Conservation (phyloP, 768 basidiomycete genomes). For the Boletus rubescentipes region DNA sequence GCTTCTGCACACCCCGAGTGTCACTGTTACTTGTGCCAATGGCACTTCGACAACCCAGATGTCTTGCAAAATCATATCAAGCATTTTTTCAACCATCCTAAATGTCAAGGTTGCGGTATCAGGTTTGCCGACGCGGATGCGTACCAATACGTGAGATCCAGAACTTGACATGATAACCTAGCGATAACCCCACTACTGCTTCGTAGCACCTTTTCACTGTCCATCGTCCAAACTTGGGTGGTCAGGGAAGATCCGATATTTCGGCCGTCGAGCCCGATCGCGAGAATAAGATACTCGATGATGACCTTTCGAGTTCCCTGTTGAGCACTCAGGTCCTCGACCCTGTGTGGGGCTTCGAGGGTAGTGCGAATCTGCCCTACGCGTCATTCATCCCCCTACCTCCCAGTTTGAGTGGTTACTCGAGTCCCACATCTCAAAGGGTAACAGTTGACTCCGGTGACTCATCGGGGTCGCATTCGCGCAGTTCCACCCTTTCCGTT, state of each 20-base stretch:
- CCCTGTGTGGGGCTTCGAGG: conserved; percentile 25
- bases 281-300: not conserved
- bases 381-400: conserved; percentile 33
- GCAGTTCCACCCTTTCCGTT: conserved; percentile 32
- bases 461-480: conserved; percentile 25
- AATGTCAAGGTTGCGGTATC: conserved; percentile 41
- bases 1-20: conserved; percentile 32
- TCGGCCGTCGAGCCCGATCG: not conserved
- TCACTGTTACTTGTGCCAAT: conserved; percentile 37
- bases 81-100: conserved; percentile 44
- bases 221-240: conserved; percentile 24
- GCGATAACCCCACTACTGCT: not conserved
- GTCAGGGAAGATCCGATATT: conserved; percentile 1
- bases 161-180: not conserved
- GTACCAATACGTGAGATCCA: conserved; percentile 35
- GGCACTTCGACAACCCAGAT: conserved; percentile 39
- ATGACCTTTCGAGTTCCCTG: conserved; percentile 7
- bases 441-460: conserved; percentile 11
- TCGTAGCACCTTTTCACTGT: conserved; percentile 28
- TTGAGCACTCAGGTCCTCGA: conserved; percentile 16
- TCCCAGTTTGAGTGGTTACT: conserved; percentile 30
- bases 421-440: conserved; percentile 32
- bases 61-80: conserved; percentile 41
- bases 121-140: conserved; percentile 41
- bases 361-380: conserved; percentile 15